These are phyloP conservation scores for Fraxinus pennsylvanica DNA, from an alignment of 257 asterid genomes.

Conservation along the genomic window DNA sequence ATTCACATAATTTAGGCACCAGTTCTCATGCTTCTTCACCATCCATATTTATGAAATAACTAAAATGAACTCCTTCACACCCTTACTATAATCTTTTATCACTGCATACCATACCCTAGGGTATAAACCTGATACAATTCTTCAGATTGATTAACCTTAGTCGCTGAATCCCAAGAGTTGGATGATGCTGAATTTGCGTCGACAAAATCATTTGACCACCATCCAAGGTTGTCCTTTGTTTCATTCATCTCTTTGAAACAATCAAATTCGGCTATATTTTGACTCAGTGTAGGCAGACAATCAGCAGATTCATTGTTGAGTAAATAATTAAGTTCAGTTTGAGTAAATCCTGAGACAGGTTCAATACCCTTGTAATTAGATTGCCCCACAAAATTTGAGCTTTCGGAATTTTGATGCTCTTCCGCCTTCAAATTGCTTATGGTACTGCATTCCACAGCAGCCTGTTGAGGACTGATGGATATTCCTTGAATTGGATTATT, in stretches of 20 bases:
- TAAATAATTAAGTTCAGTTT: conserved; percentile 57
- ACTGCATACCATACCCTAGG: conserved; percentile 46
- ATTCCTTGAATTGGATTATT: conserved; percentile 14
- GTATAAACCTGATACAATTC: conserved; percentile 53
- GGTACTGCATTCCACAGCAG: conserved; percentile 21
- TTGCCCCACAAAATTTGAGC: conserved; percentile 12
- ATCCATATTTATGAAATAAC: conserved; percentile 33
- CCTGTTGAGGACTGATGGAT: conserved; percentile 14
- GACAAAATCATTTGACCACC: conserved; percentile 67
- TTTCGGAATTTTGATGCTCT: background rate
- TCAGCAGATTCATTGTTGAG: conserved; percentile 36
- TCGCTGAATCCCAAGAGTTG: conserved; percentile 57
- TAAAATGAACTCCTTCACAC: conserved; percentile 23
- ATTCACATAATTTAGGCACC: conserved; percentile 53
- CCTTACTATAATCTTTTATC: background rate
- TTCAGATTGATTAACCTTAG: conserved; percentile 47
- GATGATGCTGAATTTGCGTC: conserved; percentile 48
- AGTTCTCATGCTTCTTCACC: background rate
- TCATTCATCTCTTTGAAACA: conserved; percentile 32
- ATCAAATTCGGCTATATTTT: conserved; percentile 42
- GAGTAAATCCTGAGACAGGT: conserved; percentile 40
- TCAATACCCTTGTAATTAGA: conserved; percentile 13
- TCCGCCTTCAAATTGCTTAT: conserved; percentile 20
- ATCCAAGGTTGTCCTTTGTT: conserved; percentile 27
- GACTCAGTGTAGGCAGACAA: conserved; percentile 20